A percentile compares a stretch with the other conserved stretches of the same genome.
These are phyloP conservation scores for Kurtzmaniella fragi DNA, from an alignment of 805 yeast genomes.

Conservation along the genomic window DNA sequence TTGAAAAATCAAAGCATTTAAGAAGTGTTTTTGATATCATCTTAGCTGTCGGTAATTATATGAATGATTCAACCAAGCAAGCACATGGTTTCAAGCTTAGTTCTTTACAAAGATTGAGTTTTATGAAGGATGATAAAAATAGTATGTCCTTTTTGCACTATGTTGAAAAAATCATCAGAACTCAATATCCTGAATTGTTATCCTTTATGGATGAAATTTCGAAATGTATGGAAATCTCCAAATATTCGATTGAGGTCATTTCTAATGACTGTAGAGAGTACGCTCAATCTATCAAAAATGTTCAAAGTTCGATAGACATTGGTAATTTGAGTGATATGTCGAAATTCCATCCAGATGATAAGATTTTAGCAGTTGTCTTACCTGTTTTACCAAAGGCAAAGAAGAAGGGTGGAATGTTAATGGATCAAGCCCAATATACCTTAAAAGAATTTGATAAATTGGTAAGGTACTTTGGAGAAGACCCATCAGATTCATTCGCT, in stretches of 20 bases:
- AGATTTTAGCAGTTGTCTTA: slow-evolving; percentile 47
- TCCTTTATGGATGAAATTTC: slow-evolving; percentile 57
- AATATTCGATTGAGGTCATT: slow-evolving; percentile 58
- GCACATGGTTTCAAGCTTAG: slow-evolving; percentile 69
- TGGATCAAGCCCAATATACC: slow-evolving; percentile 47
- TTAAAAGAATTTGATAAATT: slow-evolving; percentile 49
- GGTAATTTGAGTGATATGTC: slow-evolving; percentile 64
- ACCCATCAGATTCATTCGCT: slow-evolving; percentile 48
- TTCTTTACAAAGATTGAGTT: slow-evolving; percentile 63
- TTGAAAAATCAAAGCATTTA: slow-evolving; percentile 49
- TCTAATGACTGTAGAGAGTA: slow-evolving; percentile 56
- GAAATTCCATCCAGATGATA: slow-evolving; percentile 63
- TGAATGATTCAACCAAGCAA: slow-evolving; percentile 66
- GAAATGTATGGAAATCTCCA: slow-evolving; percentile 49
- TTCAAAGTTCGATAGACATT: slow-evolving; percentile 48
- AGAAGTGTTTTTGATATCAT: slow-evolving; percentile 59
- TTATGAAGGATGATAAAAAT: slow-evolving; percentile 67
- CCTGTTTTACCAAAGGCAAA: slow-evolving; percentile 54
- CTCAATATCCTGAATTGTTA: slow-evolving; percentile 59
- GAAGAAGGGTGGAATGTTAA: slow-evolving; percentile 45
- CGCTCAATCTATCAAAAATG: slow-evolving; percentile 44
- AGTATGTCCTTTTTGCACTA: slow-evolving; percentile 70
- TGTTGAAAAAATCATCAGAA: slow-evolving; percentile 63
- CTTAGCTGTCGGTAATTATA: slow-evolving; percentile 70
- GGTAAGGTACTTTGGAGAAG: slow-evolving; percentile 72